These are phyloP conservation scores for Pichia scutulata DNA, from an alignment of 805 yeast genomes.

Conservation along the genomic window DNA sequence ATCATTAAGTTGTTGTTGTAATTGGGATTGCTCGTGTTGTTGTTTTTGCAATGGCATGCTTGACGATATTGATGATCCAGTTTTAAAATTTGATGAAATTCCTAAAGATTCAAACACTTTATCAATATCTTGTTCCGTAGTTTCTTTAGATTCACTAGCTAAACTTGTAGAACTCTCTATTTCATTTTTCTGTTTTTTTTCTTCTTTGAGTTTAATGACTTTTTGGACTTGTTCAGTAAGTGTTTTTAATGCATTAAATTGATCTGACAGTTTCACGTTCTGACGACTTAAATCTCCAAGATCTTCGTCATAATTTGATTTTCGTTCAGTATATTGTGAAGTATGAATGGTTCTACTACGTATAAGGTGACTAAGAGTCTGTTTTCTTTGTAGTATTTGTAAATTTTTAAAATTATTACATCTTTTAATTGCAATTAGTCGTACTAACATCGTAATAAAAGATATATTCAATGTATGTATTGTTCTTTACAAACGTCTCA, in stretches of 20 bases:
- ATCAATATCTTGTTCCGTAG: conserved; percentile 21
- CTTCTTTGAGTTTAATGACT: conserved; percentile 16
- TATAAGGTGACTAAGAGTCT: background rate
- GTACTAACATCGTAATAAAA: background rate
- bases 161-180: conserved; percentile 1
- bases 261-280: conserved; percentile 20
- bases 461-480: background rate
- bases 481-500: background rate
- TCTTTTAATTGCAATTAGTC: background rate
- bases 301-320: background rate
- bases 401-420: background rate
- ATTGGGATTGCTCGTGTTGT: background rate
- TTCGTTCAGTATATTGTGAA: background rate
- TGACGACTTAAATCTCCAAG: background rate
- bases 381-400: background rate
- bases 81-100: conserved; percentile 5
- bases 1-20: background rate
- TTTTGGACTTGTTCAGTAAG: conserved; percentile 25
- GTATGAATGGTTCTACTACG: background rate
- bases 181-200: conserved; percentile 16
- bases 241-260: conserved; percentile 23
- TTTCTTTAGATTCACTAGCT: conserved; percentile 13
- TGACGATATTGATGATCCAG: background rate
- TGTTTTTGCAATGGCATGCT: background rate
- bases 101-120: conserved; percentile 22